These are phyloP conservation scores for Zarea fungicola DNA, from an alignment of 2,329 filamentous ascomycete species.

Conservation along the genomic window DNA sequence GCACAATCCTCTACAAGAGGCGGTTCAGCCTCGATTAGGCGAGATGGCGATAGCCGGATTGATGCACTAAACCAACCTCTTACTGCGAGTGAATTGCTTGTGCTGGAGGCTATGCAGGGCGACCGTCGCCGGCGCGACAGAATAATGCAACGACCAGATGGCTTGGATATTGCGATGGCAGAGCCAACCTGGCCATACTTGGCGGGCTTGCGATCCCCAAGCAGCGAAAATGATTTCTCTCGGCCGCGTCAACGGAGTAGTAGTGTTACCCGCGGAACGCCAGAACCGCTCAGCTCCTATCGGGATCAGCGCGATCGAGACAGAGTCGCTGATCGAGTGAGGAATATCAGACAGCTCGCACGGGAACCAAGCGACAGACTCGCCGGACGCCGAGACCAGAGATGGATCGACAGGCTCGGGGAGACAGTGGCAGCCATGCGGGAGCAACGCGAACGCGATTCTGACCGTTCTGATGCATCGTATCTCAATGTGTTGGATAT, in stretches of 20 bases:
- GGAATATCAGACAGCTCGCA: conserved; percentile 28
- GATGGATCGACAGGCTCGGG: conserved; percentile 30
- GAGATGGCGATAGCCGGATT: conserved; percentile 26
- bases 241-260: conserved; percentile 30
- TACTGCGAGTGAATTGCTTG: conserved; percentile 48
- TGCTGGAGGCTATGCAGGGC: conserved; percentile 51
- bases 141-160: conserved; percentile 24
- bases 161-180: conserved; percentile 15
- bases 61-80: conserved; percentile 47
- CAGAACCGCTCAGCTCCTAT: conserved; percentile 33
- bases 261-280: conserved; percentile 33
- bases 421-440: conserved; percentile 32
- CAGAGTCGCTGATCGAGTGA: conserved; percentile 29
- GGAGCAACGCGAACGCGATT: conserved; percentile 30
- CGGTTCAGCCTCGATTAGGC: background rate
- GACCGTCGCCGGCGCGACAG: conserved; percentile 48
- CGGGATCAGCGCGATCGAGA: conserved; percentile 33
- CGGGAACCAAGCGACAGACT: conserved; percentile 23
- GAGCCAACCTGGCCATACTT: conserved; percentile 19
- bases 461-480: conserved; percentile 16
- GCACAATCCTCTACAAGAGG: conserved; percentile 7
- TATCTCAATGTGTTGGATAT: conserved; percentile 35
- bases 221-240: conserved; percentile 21
- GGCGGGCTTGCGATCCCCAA: conserved; percentile 16
- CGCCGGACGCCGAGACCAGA: conserved; percentile 24